These are phyloP conservation scores for Fonsecaea nubica DNA, from an alignment of 2,329 filamentous ascomycete species.

Conservation along the genomic window DNA sequence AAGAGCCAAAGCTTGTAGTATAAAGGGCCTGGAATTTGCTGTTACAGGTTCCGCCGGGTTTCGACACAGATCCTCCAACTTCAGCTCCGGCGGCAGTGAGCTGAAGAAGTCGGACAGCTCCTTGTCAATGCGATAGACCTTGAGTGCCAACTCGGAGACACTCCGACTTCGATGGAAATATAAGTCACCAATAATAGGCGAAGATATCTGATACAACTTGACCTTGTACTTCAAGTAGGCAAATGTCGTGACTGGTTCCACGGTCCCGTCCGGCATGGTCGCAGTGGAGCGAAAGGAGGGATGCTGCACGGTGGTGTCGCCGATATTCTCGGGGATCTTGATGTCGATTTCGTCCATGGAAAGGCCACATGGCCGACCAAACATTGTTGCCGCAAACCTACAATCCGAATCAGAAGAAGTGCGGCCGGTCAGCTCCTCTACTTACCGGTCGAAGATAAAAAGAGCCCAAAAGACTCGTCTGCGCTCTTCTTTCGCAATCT, in stretches of 20 bases:
- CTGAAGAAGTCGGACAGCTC: slow-evolving; percentile 27
- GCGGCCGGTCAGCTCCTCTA: background rate
- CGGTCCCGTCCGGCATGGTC: slow-evolving; percentile 27
- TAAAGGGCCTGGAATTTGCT: slow-evolving; percentile 30
- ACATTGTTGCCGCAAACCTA: slow-evolving; percentile 32
- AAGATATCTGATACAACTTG: slow-evolving; percentile 36
- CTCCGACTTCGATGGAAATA: slow-evolving; percentile 32
- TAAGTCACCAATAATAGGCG: slow-evolving; percentile 32
- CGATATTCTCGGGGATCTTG: slow-evolving; percentile 31
- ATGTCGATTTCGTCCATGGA: slow-evolving; percentile 29
- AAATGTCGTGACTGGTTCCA: slow-evolving; percentile 33
- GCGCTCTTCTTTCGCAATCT: slow-evolving; percentile 32
- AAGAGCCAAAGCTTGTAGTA: slow-evolving; percentile 51
- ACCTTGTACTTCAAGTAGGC: slow-evolving; percentile 35
- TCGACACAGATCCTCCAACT: slow-evolving; percentile 27
- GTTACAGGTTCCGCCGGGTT: slow-evolving; percentile 21
- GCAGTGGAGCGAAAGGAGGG: slow-evolving; percentile 31
- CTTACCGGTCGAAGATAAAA: slow-evolving; percentile 32
- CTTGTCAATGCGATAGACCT: slow-evolving; percentile 31
- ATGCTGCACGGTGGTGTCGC: slow-evolving; percentile 27
- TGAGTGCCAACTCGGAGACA: slow-evolving; percentile 23
- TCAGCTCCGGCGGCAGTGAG: slow-evolving; percentile 32
- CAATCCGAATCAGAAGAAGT: background rate
- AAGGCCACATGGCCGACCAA: slow-evolving; percentile 30
- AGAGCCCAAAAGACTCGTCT: slow-evolving; percentile 31